Evolutionary conservation across 2,329 filamentous ascomycete genomes (phyloP), one percentile per base, ranked within the genome.

Genomic region (Metarhizium robertsii): DNA sequence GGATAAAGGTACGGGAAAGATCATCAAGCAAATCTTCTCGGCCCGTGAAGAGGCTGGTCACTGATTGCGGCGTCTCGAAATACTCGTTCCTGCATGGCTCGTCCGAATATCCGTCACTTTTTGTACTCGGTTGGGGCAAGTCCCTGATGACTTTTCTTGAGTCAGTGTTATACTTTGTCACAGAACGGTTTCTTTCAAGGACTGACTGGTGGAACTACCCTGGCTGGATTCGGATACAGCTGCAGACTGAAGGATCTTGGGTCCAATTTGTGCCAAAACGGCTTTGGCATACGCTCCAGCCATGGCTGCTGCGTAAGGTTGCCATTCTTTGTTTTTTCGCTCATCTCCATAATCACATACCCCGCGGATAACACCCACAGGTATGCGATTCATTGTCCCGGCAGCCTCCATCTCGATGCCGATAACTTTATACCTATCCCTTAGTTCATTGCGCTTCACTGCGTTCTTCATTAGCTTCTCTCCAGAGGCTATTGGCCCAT

Each of bases 401-500:
- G 48, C 48, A n/a, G 48, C 48, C 30, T 50, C 48, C 48, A 50
- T 50, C 29, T 50, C 48, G 16, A 50, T n/a, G 11, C 30, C 48
- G 30, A 50, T 36, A 36, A 50, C 40, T 8, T 52, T 34, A 5
- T 57, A 54, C 10, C 45, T 53, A 14, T 57, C 57, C 20, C 57
- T 40, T 3, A 59, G 14, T 18, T 55, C 36, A 18, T 57, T 50
- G 2, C 55, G 45, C 20, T 53, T 53, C 6, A 13, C 29, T 1
- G 53, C 53, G 16, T 57, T 40, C 43, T 47, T 57, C 14, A 57
- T 25, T 2, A 55, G 13, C 3, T 57, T 59, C 20, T 57, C 53
- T 2, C 57, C 57, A 1, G 57, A 59, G 11, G 30, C 53, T 38
- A 59, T 59, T 16, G 51, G 18, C 4, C 53, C 53, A 30, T 71